phyloP scores from a whole-genome alignment of 192 early-diverging fungal species.

The Backusella circina region DNA sequence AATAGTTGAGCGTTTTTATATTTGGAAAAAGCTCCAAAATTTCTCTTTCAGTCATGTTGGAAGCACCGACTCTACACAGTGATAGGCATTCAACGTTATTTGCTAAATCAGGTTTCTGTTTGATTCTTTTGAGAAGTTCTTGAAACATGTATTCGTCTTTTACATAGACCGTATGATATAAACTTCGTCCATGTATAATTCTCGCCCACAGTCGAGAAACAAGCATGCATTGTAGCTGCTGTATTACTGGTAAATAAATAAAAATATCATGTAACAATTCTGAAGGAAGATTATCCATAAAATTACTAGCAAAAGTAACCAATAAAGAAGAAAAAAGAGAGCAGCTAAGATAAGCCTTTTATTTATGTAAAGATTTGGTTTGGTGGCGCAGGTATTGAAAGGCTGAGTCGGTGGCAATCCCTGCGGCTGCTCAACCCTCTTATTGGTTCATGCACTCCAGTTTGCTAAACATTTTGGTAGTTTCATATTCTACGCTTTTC shows the following conservation, averaged over 20 bases:
- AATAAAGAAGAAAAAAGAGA: no score
- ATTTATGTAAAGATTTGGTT: no score
- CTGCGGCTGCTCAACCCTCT: no score
- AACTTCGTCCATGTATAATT: background rate
- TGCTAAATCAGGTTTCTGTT: background rate
- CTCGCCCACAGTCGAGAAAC: background rate
- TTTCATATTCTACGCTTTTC: no score
- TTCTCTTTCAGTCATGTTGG: no score
- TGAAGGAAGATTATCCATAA: background rate
- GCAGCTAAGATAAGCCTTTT: no score
- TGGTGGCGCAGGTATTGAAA: no score
- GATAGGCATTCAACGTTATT: background rate
- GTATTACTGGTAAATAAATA: background rate
- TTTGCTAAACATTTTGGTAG: no score
- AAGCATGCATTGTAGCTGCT: background rate
- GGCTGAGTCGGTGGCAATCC: no score
- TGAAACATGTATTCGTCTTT: background rate
- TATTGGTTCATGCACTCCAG: no score
- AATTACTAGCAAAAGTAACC: background rate
- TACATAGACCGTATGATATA: background rate
- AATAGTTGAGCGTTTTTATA: no score
- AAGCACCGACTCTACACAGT: background rate
- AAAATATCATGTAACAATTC: background rate
- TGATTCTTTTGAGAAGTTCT: background rate
- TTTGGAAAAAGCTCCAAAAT: no score